These are phyloP conservation scores for Neurospora tetrasperma DNA, from an alignment of 495 filamentous ascomycete genomes.

Conservation along the genomic window DNA sequence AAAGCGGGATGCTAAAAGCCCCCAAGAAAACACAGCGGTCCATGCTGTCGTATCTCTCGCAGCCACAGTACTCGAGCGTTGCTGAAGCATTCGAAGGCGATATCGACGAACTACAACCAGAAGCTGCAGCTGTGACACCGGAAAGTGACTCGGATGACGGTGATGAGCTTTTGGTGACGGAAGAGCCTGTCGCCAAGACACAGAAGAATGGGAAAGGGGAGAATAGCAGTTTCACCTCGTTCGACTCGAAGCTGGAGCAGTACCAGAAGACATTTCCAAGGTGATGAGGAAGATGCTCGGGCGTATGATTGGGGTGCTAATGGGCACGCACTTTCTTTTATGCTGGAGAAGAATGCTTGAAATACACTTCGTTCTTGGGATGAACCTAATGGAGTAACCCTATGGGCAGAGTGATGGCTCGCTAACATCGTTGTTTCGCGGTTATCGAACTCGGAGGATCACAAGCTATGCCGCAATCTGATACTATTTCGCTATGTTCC, in stretches of 20 bases:
- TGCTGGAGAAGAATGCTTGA: background rate
- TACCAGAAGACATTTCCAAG: background rate
- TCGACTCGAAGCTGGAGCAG: constrained; percentile 3
- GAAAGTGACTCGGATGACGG: constrained; percentile 5
- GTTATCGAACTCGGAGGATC: background rate
- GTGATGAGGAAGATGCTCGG: background rate
- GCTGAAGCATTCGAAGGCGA: constrained; percentile 32
- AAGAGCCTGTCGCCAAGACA: background rate
- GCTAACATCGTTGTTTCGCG: background rate
- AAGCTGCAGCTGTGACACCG: background rate
- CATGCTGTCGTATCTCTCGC: constrained; percentile 5
- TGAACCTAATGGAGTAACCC: background rate
- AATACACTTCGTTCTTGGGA: background rate
- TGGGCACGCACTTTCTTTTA: background rate
- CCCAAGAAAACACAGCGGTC: constrained; percentile 7
- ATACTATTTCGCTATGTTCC: background rate
- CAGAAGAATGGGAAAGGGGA: background rate
- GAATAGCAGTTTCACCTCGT: background rate
- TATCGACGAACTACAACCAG: constrained; percentile 7
- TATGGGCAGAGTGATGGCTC: background rate
- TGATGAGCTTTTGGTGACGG: constrained; percentile 13
- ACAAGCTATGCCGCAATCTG: background rate
- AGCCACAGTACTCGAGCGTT: constrained; percentile 27
- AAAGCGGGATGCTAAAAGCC: constrained; percentile 9
- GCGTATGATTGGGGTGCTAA: background rate